A percentile compares a stretch with the other conserved stretches of the same genome.
Conservation (phyloP, 129 eudicot genomes). For the Pulicaria dysenterica region DNA sequence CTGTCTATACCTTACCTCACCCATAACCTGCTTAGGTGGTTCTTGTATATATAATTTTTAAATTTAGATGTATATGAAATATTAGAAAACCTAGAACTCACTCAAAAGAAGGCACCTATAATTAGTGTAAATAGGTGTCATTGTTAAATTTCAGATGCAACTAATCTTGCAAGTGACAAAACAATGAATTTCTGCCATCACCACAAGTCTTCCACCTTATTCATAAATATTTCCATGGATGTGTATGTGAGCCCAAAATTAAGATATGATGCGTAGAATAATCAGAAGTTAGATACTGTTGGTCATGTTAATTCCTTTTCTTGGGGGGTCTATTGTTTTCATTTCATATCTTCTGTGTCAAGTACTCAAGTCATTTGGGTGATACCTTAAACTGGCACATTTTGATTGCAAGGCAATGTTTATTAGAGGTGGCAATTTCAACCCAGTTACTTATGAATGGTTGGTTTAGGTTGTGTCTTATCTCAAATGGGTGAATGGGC, state of each 20-base stretch:
- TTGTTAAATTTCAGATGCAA: not conserved
- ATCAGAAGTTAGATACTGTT: not conserved
- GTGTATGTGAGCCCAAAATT: not conserved
- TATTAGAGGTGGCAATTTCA: not conserved
- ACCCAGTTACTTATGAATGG: not conserved
- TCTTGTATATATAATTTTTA: not conserved
- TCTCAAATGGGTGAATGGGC: not conserved
- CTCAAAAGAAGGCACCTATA: not conserved
- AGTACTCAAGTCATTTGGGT: not conserved
- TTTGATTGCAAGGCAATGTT: slow-evolving; percentile 10
- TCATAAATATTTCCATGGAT: slow-evolving; percentile 1
- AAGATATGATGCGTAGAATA: not conserved
- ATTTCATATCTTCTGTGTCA: not conserved
- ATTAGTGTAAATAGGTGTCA: not conserved
- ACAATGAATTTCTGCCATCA: not conserved
- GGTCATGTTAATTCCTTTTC: not conserved
- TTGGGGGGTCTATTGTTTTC: not conserved
- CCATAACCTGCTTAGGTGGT: not conserved
- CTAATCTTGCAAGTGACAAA: not conserved
- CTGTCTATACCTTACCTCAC: too few species aligned
- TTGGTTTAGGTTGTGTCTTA: not conserved
- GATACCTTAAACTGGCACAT: slow-evolving; percentile 3
- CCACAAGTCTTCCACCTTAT: not conserved
- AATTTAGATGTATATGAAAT: not conserved
- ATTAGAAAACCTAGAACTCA: not conserved